A percentile compares a stretch with the other conserved stretches of the same genome.
phyloP scores from a whole-genome alignment of 108 stramenopile genomes.

The Cyclotella sp. region DNA sequence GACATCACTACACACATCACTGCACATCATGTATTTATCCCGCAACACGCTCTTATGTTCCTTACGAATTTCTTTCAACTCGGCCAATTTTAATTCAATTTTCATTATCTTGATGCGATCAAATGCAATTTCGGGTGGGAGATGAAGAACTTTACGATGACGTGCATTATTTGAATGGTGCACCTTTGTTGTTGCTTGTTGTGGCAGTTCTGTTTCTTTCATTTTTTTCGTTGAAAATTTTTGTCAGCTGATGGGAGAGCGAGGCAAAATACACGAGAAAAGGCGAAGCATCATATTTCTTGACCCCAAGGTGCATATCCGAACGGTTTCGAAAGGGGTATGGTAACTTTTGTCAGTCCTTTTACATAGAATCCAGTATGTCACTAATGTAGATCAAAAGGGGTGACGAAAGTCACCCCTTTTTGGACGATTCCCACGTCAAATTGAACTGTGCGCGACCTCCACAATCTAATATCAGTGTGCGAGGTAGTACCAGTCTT shows the following conservation, averaged over 20 bases:
- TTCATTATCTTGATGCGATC: slow-evolving; percentile 5
- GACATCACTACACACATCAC: background rate
- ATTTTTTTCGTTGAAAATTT: background rate
- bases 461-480: no score
- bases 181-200: background rate
- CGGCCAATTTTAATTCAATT: slow-evolving; percentile 7
- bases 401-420: no score
- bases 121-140: slow-evolving; percentile 9
- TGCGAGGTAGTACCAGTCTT: no score
- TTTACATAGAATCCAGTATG: no score
- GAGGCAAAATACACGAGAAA: background rate
- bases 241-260: background rate
- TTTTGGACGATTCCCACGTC: no score
- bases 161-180: background rate
- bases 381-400: no score
- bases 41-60: background rate
- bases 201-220: background rate
- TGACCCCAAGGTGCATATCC: no score
- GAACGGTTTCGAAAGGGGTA: no score
- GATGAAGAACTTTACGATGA: background rate
- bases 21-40: background rate
- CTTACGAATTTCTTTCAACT: slow-evolving; percentile 1
- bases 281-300: background rate
- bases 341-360: no score
- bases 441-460: no score